Evolutionary conservation across 352 stramenopile genomes (phyloP), one percentile per base, ranked within the genome.

Genomic region (Phytophthora sp.): DNA sequence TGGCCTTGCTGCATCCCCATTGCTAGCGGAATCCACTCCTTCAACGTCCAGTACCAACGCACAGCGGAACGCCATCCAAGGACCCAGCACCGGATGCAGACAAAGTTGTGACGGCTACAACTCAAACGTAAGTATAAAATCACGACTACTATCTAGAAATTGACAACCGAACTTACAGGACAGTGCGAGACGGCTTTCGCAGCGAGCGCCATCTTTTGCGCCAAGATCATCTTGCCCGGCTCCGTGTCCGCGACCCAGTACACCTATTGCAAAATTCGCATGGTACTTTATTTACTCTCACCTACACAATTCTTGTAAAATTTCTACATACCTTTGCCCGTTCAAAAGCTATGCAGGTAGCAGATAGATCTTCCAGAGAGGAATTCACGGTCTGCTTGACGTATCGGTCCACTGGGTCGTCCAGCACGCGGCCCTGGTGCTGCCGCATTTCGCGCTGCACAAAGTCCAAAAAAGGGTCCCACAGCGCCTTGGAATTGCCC

Each of bases 191-290:
- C 77, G 4, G 70, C 72, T 12, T 62, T 44, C 11, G 80, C 71
- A 10, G 78, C 73, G 12, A 89, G 66, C 9, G 81, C 81, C 77
- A 92, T 87, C 51, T 82, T 82, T 38, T 90, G 77, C 23, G 80
- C 82, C 37, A 89, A 69, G 41, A 92, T 88, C 84, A 91, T 89
- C 56, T 89, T 92, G 21, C 76, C 77, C 1, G 77, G 73, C 30
- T 83, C 69, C 1, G 66, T 89, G 53, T 92, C 83, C 1, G 79
- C 70, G 5, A 87, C 76, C 81, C 81, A 92, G 43, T 88, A 92
- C 3, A 80, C 65, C 80, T 87, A 60, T 8, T 12, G 5, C 12
- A 43, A 60, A 45, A 31, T 24, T 30, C 1, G 0, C 32, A 38
- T 18, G 13, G 13, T 43, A 13, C 24, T 54, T 24, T 27, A 23